phyloP scores from a whole-genome alignment of 1,284 basidiomycete genomes.

The Cutaneotrichosporon mucoides region DNA sequence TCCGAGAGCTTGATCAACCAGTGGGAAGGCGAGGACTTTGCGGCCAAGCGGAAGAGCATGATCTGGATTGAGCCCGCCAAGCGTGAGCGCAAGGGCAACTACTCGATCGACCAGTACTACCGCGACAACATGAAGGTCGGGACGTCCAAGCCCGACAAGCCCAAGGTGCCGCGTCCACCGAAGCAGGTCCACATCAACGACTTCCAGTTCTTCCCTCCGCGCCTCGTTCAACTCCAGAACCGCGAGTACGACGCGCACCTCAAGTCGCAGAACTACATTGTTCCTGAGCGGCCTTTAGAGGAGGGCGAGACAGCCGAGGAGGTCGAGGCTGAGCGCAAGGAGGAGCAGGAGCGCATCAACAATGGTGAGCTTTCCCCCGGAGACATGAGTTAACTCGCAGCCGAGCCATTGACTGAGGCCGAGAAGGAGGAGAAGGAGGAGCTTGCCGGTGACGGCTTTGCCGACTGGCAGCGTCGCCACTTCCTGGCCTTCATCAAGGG shows the following conservation, averaged over 20 bases:
- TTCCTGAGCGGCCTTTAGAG: slow-evolving; percentile 64
- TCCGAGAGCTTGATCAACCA: slow-evolving; percentile 78
- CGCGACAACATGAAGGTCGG: slow-evolving; percentile 77
- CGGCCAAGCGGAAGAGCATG: slow-evolving; percentile 60
- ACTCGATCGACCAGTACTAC: slow-evolving; percentile 91
- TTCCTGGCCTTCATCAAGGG: slow-evolving; percentile 88
- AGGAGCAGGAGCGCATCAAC: slow-evolving; percentile 83
- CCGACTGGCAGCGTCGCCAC: slow-evolving; percentile 85
- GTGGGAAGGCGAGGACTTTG: slow-evolving; percentile 96
- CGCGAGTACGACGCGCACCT: slow-evolving; percentile 78
- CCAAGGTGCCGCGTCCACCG: slow-evolving; percentile 79
- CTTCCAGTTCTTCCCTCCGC: slow-evolving; percentile 92
- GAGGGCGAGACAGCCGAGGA: slow-evolving; percentile 72
- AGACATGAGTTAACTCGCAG: slow-evolving; percentile 48
- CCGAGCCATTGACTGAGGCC: slow-evolving; percentile 80
- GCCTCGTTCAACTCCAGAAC: slow-evolving; percentile 79
- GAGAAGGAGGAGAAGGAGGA: slow-evolving; percentile 75
- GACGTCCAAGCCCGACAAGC: slow-evolving; percentile 68
- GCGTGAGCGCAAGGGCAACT: slow-evolving; percentile 92
- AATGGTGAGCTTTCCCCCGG: slow-evolving; percentile 55
- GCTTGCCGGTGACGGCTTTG: slow-evolving; percentile 74
- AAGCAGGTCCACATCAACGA: slow-evolving; percentile 88
- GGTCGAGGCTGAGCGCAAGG: slow-evolving; percentile 73
- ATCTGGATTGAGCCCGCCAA: slow-evolving; percentile 84
- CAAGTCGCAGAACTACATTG: slow-evolving; percentile 64